Evolutionary conservation across 305 asterid genomes (phyloP).

Genomic region (Withania somnifera): DNA sequence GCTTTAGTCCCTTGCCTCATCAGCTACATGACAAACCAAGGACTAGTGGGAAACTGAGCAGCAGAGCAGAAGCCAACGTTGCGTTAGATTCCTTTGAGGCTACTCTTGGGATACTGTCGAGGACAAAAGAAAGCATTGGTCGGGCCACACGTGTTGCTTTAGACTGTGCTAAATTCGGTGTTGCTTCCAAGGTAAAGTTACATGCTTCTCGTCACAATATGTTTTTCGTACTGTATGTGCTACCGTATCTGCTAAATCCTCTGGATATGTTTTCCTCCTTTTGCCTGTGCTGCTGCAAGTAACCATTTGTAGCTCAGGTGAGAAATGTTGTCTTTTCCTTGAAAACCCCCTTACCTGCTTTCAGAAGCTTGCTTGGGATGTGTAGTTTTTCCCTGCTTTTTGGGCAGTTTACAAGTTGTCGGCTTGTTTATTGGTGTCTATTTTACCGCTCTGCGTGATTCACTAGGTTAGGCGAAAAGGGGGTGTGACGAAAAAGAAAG

Average conservation of each 20-base stretch:
- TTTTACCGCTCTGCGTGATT: neutral
- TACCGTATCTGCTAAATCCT: neutral
- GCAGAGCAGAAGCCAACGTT: slow-evolving; percentile 39
- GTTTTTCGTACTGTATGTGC: neutral
- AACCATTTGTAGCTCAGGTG: neutral
- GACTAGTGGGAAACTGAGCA: slow-evolving; percentile 42
- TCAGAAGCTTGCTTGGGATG: neutral
- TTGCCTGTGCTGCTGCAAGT: neutral
- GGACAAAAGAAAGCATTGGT: slow-evolving; percentile 83
- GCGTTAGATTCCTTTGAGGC: slow-evolving; percentile 61
- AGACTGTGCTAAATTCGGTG: slow-evolving; percentile 75
- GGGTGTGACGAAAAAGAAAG: neutral
- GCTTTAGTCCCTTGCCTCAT: slow-evolving; percentile 43
- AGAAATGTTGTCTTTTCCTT: neutral
- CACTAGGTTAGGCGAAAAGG: neutral
- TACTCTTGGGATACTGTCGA: slow-evolving; percentile 52
- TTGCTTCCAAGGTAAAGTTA: slow-evolving; percentile 65
- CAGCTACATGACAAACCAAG: slow-evolving; percentile 41
- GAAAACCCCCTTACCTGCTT: neutral
- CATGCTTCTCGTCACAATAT: neutral
- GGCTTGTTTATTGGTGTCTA: neutral
- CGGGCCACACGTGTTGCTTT: slow-evolving; percentile 87
- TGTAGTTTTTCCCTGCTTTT: neutral
- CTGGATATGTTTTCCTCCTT: neutral
- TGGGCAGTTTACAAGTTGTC: neutral